A percentile compares a stretch with the other conserved stretches of the same genome.
These are phyloP conservation scores for Cajanus cajan DNA, from an alignment of 306 rosid species.

Conservation along the genomic window DNA sequence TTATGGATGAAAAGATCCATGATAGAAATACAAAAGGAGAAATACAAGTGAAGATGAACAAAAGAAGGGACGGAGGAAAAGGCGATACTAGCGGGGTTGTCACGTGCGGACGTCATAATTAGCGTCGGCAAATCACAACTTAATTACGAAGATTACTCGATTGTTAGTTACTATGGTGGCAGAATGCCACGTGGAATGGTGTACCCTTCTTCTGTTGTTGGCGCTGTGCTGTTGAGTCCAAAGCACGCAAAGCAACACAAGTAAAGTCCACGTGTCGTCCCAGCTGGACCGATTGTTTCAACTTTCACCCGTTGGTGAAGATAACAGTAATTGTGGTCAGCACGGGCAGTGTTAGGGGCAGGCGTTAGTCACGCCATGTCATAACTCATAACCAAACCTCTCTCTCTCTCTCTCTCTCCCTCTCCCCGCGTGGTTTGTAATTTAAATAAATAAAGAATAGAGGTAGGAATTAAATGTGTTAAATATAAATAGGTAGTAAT, in stretches of 20 bases:
- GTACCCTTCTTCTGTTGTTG: neutral
- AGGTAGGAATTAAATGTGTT: neutral
- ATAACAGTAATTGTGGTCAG: constrained; percentile 13
- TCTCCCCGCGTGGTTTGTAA: too few species aligned
- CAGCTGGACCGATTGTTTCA: constrained; percentile 55
- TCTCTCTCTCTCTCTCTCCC: neutral
- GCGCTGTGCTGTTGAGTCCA: constrained; percentile 44
- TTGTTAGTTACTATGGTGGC: constrained; percentile 21
- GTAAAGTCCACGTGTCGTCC: constrained; percentile 48
- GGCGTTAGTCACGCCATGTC: constrained; percentile 49
- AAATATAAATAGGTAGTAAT: constrained; percentile 32
- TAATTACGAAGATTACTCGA: constrained; percentile 45
- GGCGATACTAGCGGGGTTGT: constrained; percentile 32
- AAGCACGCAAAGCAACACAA: constrained; percentile 41
- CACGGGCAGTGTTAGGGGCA: constrained; percentile 35
- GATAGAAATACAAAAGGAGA: constrained; percentile 3
- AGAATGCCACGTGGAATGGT: constrained; percentile 43
- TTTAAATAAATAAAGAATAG: constrained; percentile 9
- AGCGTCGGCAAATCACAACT: constrained; percentile 47
- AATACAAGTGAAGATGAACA: constrained; percentile 32
- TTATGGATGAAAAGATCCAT: neutral
- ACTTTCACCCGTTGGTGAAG: constrained; percentile 19
- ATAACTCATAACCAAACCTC: neutral
- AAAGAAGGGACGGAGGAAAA: constrained; percentile 30
- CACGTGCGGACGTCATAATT: constrained; percentile 53